Conservation (phyloP, 805 yeast species). For the Kuraishia hungarica region DNA sequence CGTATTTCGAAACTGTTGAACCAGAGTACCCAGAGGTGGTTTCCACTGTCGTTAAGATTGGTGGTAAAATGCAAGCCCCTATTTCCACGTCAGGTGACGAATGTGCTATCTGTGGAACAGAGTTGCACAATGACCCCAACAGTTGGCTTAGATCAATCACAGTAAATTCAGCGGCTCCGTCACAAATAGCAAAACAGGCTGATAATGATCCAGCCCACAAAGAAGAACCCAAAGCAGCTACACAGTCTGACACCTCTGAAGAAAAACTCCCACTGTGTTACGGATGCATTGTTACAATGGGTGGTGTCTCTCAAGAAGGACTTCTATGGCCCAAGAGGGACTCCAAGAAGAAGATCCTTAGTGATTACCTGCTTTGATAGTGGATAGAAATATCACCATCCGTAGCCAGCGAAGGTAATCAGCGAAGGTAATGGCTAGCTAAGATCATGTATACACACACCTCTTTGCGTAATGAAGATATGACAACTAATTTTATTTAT, state of each 20-base stretch:
- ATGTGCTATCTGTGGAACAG: constrained; percentile 52
- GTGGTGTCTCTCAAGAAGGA: constrained; percentile 28
- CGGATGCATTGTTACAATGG: constrained; percentile 64
- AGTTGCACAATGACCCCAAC: constrained; percentile 48
- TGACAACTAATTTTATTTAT: no score
- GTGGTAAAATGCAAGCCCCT: constrained; percentile 61
- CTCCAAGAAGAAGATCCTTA: constrained; percentile 17
- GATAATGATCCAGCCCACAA: not conserved
- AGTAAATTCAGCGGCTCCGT: constrained; percentile 43
- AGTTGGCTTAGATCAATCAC: constrained; percentile 66
- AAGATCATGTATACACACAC: no score
- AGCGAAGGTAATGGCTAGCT: no score
- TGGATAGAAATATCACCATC: no score
- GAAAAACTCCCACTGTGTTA: constrained; percentile 41
- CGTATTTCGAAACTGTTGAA: constrained; percentile 67
- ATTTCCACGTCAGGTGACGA: constrained; percentile 7
- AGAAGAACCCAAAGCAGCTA: not conserved
- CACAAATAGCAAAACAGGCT: not conserved
- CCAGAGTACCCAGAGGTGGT: constrained; percentile 80
- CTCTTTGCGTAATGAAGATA: no score
- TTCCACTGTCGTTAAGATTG: constrained; percentile 87
- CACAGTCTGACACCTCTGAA: not conserved
- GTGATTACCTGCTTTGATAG: constrained; percentile 15
- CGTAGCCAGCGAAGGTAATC: no score
- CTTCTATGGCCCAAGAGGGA: constrained; percentile 21